Evolutionary conservation across 345 rosid genomes (phyloP).

Genomic region (Sisymbrium altissimum): DNA sequence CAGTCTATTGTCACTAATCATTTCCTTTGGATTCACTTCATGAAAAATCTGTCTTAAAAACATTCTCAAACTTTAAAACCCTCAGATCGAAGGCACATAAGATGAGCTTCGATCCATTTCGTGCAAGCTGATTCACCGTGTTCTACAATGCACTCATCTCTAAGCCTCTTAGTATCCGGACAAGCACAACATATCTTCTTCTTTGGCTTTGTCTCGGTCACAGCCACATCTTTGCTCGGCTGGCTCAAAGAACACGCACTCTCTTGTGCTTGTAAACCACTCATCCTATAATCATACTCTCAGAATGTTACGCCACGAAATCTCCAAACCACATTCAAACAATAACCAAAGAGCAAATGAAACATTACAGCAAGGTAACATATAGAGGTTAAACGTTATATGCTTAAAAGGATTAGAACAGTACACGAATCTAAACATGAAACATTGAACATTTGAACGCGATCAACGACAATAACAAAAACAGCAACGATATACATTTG

Average conservation of each 20-base stretch:
- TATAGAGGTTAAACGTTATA: background rate
- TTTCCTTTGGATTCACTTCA: background rate
- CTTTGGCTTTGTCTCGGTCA: conserved; percentile 64
- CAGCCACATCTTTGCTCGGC: conserved; percentile 37
- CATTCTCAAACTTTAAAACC: conserved; percentile 67
- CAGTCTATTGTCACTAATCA: background rate
- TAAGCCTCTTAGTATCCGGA: conserved; percentile 80
- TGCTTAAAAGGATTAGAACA: background rate
- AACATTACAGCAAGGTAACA: background rate
- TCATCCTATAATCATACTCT: conserved; percentile 38
- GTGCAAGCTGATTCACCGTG: conserved; percentile 80
- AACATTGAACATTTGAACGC: background rate
- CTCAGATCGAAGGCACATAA: conserved; percentile 70
- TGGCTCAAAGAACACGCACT: conserved; percentile 40
- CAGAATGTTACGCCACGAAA: background rate
- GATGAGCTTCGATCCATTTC: conserved; percentile 94
- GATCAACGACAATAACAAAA: background rate
- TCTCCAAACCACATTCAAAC: background rate
- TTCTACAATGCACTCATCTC: conserved; percentile 87
- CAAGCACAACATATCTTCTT: conserved; percentile 95
- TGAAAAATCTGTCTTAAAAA: background rate
- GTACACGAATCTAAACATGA: background rate
- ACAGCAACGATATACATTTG: background rate
- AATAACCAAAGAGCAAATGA: background rate
- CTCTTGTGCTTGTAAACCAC: conserved; percentile 45